Evolutionary conservation across 1,139 yeast species (phyloP).

Genomic region (Zygoascus sp.): DNA sequence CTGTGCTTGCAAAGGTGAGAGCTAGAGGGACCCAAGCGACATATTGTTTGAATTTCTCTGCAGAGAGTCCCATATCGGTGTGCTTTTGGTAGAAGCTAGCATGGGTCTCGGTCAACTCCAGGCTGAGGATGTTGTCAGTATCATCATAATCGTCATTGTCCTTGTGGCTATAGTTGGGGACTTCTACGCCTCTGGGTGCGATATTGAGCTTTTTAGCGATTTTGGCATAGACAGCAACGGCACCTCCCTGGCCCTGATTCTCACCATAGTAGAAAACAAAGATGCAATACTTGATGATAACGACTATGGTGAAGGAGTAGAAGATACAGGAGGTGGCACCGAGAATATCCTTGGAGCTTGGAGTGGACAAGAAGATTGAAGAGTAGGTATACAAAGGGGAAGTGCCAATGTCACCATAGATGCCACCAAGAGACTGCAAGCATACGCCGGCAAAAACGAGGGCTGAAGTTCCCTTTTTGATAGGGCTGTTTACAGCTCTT

Average conservation of each 20-base stretch:
- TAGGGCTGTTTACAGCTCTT: background rate
- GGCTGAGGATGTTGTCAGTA: background rate
- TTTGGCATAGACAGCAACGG: constrained; percentile 56
- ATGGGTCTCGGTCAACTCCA: constrained; percentile 9
- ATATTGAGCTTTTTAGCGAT: constrained; percentile 46
- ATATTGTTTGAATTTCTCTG: background rate
- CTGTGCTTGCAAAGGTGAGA: constrained; percentile 9
- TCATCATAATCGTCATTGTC: constrained; percentile 3
- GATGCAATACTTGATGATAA: constrained; percentile 47
- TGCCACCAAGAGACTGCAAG: constrained; percentile 45
- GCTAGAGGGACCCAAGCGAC: constrained; percentile 7
- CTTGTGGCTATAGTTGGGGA: constrained; percentile 7
- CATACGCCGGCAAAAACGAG: constrained; percentile 3
- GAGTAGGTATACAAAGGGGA: constrained; percentile 53
- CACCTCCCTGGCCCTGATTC: constrained; percentile 59
- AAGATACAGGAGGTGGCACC: constrained; percentile 54
- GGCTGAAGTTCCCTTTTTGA: background rate
- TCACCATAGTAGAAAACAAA: constrained; percentile 46
- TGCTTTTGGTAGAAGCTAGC: constrained; percentile 9
- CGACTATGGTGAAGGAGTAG: constrained; percentile 51
- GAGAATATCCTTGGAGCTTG: constrained; percentile 39
- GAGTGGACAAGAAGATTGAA: constrained; percentile 42
- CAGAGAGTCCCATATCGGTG: background rate
- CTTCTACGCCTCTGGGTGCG: constrained; percentile 23
- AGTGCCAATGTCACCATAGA: constrained; percentile 60